phyloP scores from a whole-genome alignment of 139 green algal species.

The Chlorella sorokiniana region DNA sequence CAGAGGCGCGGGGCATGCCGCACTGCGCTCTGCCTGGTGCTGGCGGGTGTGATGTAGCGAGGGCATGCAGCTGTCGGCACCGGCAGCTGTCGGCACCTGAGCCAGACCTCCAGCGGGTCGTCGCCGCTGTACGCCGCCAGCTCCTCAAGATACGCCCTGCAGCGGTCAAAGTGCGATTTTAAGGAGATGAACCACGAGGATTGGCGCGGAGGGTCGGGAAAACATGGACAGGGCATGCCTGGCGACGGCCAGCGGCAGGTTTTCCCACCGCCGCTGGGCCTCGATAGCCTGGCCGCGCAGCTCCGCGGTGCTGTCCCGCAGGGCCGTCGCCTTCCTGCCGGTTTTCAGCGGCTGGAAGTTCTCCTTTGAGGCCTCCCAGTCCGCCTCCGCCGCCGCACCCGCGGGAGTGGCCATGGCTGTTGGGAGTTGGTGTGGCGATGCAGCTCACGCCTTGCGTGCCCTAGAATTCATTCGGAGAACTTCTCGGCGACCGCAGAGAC shows the following conservation, averaged over 20 bases:
- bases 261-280: conserved; percentile 34
- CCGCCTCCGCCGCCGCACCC: conserved; percentile 13
- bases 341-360: conserved; percentile 81
- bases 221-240: background rate
- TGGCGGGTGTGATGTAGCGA: background rate
- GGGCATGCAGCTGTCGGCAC: too few species aligned
- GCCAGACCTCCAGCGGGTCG: conserved; percentile 81
- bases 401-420: background rate
- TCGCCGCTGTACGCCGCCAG: conserved; percentile 73
- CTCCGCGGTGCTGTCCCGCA: conserved; percentile 44
- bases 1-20: background rate
- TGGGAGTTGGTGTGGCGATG: background rate
- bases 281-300: conserved; percentile 27
- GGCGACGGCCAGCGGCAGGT: background rate
- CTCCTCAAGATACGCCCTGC: conserved; percentile 62
- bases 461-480: too few species aligned
- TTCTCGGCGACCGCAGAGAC: too few species aligned
- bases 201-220: background rate
- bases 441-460: background rate
- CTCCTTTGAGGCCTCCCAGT: conserved; percentile 88
- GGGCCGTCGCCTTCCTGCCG: conserved; percentile 59
- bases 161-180: background rate
- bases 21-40: background rate
- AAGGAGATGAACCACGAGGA: background rate
- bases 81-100: conserved; percentile 58